Evolutionary conservation across 805 yeast species (phyloP), one percentile per base, ranked within the genome.

Genomic region (Pichia californica): DNA sequence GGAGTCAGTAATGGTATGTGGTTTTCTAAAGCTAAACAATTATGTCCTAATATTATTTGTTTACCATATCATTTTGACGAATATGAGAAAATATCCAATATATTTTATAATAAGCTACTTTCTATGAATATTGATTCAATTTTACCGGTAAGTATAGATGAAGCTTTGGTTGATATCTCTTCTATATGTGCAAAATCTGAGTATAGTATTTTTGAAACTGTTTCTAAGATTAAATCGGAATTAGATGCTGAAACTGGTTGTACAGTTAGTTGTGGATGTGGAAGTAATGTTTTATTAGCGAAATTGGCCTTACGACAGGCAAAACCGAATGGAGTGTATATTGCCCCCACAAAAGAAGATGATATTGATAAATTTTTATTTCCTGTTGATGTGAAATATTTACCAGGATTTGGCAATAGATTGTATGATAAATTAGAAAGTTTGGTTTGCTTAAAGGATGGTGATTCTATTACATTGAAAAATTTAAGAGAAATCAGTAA

Each of bases 1-100:
- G 98, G 98, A 0, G 81, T 91, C 5, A 66, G 58, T 23, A 89
- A 93, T 57, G 98, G 98, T 0, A 86, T 83, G 93, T 93, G 97
- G 95, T 74, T 86, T 2, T 67, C 78, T 1, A 51, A 67, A 2
- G 98, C 97, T 0, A 67, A 63, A 47, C 60, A 63, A 31, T 46
- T 76, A 28, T 86, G 97, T 54, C 95, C 62, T 0, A 64, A 76
- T 4, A 59, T 91, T 29, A 64, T 77, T 0, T 69, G 77, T 19
- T 53, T 91, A 15, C 81, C 78, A 7, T 87, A 88, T 56, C 83
- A 87, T 49, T 91, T 89, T 59, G 77, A 71, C 5, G 73, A 74
- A 6, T 88, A 88, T 56, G 93, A 85, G 57, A 52, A 56, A 27
- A 72, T 73, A 16, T 86, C 97, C 0, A 68, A 72, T 21, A 61